Evolutionary conservation across 345 rosid species (phyloP).

Genomic region (Arabis hirsuta): DNA sequence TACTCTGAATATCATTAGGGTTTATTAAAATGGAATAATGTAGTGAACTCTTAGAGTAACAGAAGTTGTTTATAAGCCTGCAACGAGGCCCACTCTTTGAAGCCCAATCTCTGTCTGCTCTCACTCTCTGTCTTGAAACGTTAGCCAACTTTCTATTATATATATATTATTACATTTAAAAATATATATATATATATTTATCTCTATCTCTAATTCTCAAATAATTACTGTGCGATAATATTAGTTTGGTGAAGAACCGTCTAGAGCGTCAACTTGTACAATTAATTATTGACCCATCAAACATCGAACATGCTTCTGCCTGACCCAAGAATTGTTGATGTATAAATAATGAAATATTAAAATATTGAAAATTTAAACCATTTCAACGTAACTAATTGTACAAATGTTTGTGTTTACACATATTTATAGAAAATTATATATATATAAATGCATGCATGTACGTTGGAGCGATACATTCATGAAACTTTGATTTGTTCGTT

Average conservation of each 20-base stretch:
- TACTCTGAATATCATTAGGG: too few relatives aligned
- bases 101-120: too few relatives aligned
- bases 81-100: too few relatives aligned
- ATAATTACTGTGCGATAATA: too few relatives aligned
- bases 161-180: too few relatives aligned
- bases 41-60: too few relatives aligned
- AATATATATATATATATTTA: too few relatives aligned
- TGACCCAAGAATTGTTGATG: slow-evolving; percentile 35
- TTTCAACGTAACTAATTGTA: slow-evolving; percentile 21
- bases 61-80: too few relatives aligned
- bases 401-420: slow-evolving; percentile 45
- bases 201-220: slow-evolving; percentile 10
- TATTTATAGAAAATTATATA: slow-evolving; percentile 34
- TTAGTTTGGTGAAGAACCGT: slow-evolving; percentile 24
- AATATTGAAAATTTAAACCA: slow-evolving; percentile 1
- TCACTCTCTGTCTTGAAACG: too few relatives aligned
- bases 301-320: slow-evolving; percentile 49
- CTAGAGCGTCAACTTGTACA: slow-evolving; percentile 41
- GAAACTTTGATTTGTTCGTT: slow-evolving; percentile 26
- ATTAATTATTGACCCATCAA: slow-evolving; percentile 40
- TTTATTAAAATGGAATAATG: too few relatives aligned
- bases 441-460: slow-evolving; percentile 33
- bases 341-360: too few relatives aligned
- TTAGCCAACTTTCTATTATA: too few relatives aligned
- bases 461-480: slow-evolving; percentile 24